Conservation (phyloP, 2,329 filamentous ascomycete species). For the Sporothrix mexicana region DNA sequence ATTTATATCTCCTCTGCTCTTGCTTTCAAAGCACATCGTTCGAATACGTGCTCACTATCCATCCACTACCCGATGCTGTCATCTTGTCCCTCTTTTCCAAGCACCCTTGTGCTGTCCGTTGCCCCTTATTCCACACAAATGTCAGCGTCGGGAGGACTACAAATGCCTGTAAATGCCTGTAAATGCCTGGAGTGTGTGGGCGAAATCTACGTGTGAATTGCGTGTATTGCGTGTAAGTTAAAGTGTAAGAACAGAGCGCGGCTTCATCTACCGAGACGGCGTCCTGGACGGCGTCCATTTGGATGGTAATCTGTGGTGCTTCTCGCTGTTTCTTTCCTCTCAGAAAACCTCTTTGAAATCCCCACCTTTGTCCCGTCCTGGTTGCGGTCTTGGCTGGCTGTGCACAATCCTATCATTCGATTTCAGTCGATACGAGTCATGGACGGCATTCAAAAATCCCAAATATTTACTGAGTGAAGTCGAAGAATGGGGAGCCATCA, state of each 20-base stretch:
- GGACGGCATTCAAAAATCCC: too few relatives aligned
- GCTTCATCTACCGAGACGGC: slow-evolving; percentile 2
- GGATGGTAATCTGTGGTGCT: background rate
- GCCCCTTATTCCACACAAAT: slow-evolving; percentile 4
- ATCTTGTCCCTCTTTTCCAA: background rate
- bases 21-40: background rate
- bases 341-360: background rate
- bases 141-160: background rate
- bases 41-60: slow-evolving; percentile 7
- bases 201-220: too few relatives aligned
- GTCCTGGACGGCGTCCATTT: slow-evolving; percentile 10
- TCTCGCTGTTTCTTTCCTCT: background rate
- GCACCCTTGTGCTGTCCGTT: background rate
- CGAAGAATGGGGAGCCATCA: too few relatives aligned
- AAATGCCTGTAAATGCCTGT: background rate
- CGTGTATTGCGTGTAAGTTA: too few relatives aligned
- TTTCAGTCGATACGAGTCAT: background rate
- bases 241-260: too few relatives aligned
- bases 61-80: slow-evolving; percentile 1
- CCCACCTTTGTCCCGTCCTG: background rate
- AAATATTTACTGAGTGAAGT: too few relatives aligned
- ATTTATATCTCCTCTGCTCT: background rate
- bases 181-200: too few relatives aligned
- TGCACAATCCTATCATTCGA: background rate
- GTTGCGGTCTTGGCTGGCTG: background rate